phyloP scores from a whole-genome alignment of 1,139 yeast genomes.

The Saccharomyces hybrid region DNA sequence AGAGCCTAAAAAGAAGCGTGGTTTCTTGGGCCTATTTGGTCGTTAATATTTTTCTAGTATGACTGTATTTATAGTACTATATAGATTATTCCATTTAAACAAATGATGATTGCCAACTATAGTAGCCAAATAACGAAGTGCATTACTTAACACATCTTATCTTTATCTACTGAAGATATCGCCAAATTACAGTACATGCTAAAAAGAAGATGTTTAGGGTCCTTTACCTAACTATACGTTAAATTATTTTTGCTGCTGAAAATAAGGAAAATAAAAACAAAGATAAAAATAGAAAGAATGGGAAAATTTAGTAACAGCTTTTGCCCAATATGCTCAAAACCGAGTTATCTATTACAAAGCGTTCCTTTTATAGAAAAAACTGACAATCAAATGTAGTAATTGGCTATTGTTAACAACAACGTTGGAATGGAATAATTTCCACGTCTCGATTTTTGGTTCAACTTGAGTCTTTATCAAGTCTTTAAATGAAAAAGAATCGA shows the following conservation, averaged over 20 bases:
- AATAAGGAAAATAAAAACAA: not conserved
- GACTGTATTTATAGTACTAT: not conserved
- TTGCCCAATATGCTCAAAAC: not conserved
- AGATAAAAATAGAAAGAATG: not conserved
- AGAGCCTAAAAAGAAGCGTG: slow-evolving; percentile 34
- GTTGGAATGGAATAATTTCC: slow-evolving; percentile 19
- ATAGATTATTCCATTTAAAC: not conserved
- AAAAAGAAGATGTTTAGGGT: not conserved
- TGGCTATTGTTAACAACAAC: slow-evolving; percentile 19
- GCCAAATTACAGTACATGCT: not conserved
- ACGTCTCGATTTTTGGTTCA: slow-evolving; percentile 13
- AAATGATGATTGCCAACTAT: not conserved
- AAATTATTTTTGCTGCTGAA: not conserved
- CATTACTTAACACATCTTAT: not conserved
- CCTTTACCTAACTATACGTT: not conserved
- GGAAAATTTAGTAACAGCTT: not conserved
- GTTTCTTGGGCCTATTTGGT: slow-evolving; percentile 44
- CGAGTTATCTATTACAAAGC: not conserved
- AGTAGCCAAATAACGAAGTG: not conserved
- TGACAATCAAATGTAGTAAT: slow-evolving; percentile 19
- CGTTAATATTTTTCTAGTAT: slow-evolving; percentile 18
- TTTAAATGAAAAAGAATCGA: slow-evolving; percentile 24
- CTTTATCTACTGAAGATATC: too few species aligned
- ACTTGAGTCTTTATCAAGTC: slow-evolving; percentile 22
- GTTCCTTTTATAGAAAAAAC: slow-evolving; percentile 14